phyloP scores from a whole-genome alignment of 352 stramenopile genomes.

The Pythium scleroteichum region DNA sequence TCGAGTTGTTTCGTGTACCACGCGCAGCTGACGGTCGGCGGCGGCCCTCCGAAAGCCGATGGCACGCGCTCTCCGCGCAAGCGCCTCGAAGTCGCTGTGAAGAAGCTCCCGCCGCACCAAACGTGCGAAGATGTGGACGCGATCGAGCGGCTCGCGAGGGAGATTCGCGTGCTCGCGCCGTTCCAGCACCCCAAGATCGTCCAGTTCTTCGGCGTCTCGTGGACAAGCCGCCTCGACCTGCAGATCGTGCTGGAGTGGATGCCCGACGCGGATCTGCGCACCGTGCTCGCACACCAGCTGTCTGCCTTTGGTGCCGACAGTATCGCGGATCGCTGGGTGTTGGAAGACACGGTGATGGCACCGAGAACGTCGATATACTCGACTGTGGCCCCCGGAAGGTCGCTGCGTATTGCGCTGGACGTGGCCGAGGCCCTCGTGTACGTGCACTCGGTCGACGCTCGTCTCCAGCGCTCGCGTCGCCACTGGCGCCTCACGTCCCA shows the following conservation, averaged over 20 bases:
- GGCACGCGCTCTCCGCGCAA: background rate
- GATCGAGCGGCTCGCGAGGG: conserved; percentile 34
- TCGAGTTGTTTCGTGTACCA: conserved; percentile 10
- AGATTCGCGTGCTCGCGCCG: conserved; percentile 54
- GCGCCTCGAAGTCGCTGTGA: conserved; percentile 2
- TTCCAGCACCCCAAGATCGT: conserved; percentile 61
- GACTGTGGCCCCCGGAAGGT: background rate
- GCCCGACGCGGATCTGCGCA: conserved; percentile 48
- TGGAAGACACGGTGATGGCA: background rate
- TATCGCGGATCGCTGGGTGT: conserved; percentile 26
- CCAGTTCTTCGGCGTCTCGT: conserved; percentile 47
- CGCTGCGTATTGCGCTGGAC: conserved; percentile 38
- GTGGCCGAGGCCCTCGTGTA: conserved; percentile 44
- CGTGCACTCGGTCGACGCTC: conserved; percentile 37
- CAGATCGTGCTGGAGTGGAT: conserved; percentile 58
- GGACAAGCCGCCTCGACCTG: conserved; percentile 47
- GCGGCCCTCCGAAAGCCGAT: background rate
- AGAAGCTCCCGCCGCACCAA: conserved; percentile 15
- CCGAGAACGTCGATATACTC: background rate
- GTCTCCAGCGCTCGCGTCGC: conserved; percentile 33
- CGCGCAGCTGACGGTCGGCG: background rate
- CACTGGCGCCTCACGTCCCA: conserved; percentile 45
- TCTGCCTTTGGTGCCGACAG: background rate
- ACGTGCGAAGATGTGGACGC: conserved; percentile 4
- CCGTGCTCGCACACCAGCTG: conserved; percentile 29